These are phyloP conservation scores for Penicillium daleae DNA, from an alignment of 495 filamentous ascomycete genomes.

Conservation along the genomic window DNA sequence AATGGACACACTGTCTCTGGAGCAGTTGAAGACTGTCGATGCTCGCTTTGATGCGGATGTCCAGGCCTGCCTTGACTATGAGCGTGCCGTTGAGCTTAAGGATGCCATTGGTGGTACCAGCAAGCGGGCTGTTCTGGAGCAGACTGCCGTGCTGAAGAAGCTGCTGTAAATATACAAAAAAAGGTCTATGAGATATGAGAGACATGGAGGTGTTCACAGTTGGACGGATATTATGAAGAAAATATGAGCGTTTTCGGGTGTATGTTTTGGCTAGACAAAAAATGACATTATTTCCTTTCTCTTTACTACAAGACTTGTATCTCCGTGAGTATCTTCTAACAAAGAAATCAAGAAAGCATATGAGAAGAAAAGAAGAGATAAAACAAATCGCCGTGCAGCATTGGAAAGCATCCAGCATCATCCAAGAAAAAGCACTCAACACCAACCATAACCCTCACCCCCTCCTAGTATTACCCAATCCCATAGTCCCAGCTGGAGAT, in stretches of 20 bases:
- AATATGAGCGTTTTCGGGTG: constrained; percentile 17
- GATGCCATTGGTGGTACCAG: constrained; percentile 83
- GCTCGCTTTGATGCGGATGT: constrained; percentile 77
- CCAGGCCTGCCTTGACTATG: constrained; percentile 75
- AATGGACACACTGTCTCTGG: constrained; percentile 76
- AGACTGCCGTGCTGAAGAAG: constrained; percentile 72
- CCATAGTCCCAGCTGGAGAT: constrained; percentile 18
- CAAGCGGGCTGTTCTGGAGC: constrained; percentile 71
- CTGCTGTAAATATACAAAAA: constrained; percentile 35
- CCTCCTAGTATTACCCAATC: not conserved
- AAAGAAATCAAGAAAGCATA: not conserved
- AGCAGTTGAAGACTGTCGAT: constrained; percentile 75
- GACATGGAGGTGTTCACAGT: constrained; percentile 13
- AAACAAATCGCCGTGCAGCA: not conserved
- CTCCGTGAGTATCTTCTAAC: not conserved
- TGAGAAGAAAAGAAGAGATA: not conserved
- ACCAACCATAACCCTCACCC: not conserved
- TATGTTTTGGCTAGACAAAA: constrained; percentile 34
- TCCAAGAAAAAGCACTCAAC: not conserved
- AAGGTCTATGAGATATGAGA: not conserved
- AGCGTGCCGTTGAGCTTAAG: constrained; percentile 83
- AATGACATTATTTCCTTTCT: constrained; percentile 10
- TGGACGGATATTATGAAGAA: constrained; percentile 21
- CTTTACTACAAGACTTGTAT: not conserved
- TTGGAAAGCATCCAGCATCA: not conserved